Percentiles rank a stretch among this genome's conserved stretches.
These are phyloP conservation scores for Pseudogymnoascus sp. DNA, from an alignment of 2,329 filamentous ascomycete species.

Conservation along the genomic window DNA sequence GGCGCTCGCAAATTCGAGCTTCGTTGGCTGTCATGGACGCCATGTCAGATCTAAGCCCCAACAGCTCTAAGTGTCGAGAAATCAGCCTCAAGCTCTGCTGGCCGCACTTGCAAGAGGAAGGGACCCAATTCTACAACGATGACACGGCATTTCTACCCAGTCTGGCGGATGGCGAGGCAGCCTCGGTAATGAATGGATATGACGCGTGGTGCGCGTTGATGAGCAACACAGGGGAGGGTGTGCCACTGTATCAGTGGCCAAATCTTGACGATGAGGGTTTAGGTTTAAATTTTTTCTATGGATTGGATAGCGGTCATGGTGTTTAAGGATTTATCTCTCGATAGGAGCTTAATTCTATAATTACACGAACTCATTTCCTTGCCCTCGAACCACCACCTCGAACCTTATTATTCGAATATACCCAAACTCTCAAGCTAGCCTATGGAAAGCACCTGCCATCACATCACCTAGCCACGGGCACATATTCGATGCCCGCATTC, in stretches of 20 bases:
- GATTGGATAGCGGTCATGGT: background rate
- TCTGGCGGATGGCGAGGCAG: constrained; percentile 7
- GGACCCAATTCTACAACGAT: constrained; percentile 2
- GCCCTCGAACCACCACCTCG: too few species aligned
- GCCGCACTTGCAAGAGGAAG: constrained; percentile 10
- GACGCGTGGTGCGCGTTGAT: constrained; percentile 7
- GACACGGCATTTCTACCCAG: background rate
- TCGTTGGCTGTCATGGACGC: constrained; percentile 13
- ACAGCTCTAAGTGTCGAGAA: constrained; percentile 13
- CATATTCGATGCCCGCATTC: constrained; percentile 10
- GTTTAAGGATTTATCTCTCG: background rate
- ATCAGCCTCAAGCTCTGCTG: constrained; percentile 15
- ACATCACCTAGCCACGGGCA: background rate
- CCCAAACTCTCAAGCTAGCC: too few species aligned
- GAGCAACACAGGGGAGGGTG: background rate
- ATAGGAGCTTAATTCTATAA: background rate
- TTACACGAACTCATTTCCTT: background rate
- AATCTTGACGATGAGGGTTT: constrained; percentile 3
- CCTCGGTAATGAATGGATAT: constrained; percentile 8
- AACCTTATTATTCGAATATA: too few species aligned
- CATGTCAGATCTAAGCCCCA: constrained; percentile 12
- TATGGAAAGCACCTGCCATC: background rate
- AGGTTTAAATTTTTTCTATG: constrained; percentile 4
- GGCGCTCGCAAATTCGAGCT: constrained; percentile 12
- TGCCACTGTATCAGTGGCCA: constrained; percentile 5